These are phyloP conservation scores for Exophiala aquamarina DNA, from an alignment of 2,329 filamentous ascomycete species.

Conservation along the genomic window DNA sequence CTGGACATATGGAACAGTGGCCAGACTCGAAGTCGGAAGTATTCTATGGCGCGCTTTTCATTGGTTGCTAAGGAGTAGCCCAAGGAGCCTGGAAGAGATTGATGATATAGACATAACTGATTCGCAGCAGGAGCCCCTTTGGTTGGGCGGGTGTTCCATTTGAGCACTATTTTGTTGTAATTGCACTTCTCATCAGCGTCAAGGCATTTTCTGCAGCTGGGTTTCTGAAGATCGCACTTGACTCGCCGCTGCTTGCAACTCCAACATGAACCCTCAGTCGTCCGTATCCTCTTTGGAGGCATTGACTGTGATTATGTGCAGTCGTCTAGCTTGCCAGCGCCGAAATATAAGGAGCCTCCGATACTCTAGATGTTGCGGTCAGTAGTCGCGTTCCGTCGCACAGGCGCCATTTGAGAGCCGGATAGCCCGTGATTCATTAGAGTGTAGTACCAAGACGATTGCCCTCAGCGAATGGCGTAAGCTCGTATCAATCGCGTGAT, in stretches of 20 bases:
- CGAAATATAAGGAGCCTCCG: too few species aligned
- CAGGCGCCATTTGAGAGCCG: too few species aligned
- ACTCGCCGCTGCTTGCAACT: slow-evolving; percentile 4
- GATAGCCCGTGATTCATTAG: too few species aligned
- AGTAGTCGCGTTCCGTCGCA: too few species aligned
- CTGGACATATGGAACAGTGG: slow-evolving; percentile 1
- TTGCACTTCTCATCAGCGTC: slow-evolving; percentile 2
- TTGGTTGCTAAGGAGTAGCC: slow-evolving; percentile 3
- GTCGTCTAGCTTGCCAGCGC: too few species aligned
- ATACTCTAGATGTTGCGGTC: too few species aligned
- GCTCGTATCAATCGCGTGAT: too few species aligned
- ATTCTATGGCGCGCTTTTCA: slow-evolving; percentile 4
- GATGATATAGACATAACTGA: slow-evolving; percentile 2
- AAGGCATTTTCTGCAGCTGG: not conserved
- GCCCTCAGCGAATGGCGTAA: too few species aligned
- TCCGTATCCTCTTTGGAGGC: slow-evolving; percentile 4
- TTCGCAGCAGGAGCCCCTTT: slow-evolving; percentile 2
- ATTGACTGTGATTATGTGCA: not conserved
- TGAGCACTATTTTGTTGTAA: slow-evolving; percentile 3
- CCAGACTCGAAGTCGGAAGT: slow-evolving; percentile 3
- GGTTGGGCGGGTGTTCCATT: slow-evolving; percentile 2
- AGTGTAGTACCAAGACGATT: too few species aligned
- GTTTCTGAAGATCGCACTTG: slow-evolving; percentile 3
- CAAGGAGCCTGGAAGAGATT: not conserved
- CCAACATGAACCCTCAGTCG: slow-evolving; percentile 4